Evolutionary conservation across 352 stramenopile species (phyloP), one percentile per base, ranked within the genome.

Genomic region (Aphanomyces stellatus): DNA sequence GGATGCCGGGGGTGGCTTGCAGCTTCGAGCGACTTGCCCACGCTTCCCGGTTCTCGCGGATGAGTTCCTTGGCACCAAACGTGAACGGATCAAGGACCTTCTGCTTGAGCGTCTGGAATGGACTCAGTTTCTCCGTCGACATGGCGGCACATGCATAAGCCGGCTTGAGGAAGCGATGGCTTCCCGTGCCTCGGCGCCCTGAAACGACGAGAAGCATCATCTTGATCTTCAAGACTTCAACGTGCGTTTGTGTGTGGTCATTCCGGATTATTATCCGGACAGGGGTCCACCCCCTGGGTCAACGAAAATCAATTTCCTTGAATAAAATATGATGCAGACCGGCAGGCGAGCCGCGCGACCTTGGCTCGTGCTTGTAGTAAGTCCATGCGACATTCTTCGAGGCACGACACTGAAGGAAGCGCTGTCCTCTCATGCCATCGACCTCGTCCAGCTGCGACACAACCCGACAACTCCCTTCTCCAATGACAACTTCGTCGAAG

Each of bases 91-190:
- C 81, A 68, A 94, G 71, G 17, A 57, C 49, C 82, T 81, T 88
- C 68, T 88, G 87, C 65, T 90, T 77, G 4, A 94, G 79, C 69
- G 86, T 88, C 73, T 94, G 85, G 71, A 87, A 88, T 41, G 71
- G 37, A 27, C 76, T 76, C 5, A 90, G 74, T 49, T 89, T 72
- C 49, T 82, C 53, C 17, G 30, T 46, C 5, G 53, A 42, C 53
- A 48, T 62, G 40, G n/a, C 19, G 28, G 49, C 60, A 59, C 24
- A 33, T 22, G 19, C 57, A 53, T 28, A 30, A 35, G 15, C 17
- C 15, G 55, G 35, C 31, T 30, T 27, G 6, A 51, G 34, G 35
- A 40, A 31, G 6, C n/a, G n/a, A n/a, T n/a, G n/a, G n/a, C n/a
- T n/a, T n/a, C n/a, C n/a, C n/a, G n/a, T n/a, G n/a, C n/a, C n/a